A percentile compares a stretch with the other conserved stretches of the same genome.
These are phyloP conservation scores for Lachnellula willkommii DNA, from an alignment of 2,329 filamentous ascomycete species.

Conservation along the genomic window DNA sequence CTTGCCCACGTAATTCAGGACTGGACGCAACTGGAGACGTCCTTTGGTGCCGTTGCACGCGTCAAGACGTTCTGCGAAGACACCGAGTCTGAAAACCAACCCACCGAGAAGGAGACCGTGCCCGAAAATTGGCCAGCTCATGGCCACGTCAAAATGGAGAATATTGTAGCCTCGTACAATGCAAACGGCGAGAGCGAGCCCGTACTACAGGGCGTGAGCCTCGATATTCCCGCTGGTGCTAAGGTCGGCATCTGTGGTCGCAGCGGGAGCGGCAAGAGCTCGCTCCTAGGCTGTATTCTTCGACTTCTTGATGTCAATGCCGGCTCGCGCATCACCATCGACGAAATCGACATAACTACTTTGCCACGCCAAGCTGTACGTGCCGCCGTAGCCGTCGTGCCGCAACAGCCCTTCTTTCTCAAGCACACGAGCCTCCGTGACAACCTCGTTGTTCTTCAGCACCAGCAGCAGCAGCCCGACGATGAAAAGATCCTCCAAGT, in stretches of 20 bases:
- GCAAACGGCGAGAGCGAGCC: neutral
- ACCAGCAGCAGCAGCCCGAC: neutral
- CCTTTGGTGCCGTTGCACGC: slow-evolving; percentile 18
- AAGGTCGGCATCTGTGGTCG: slow-evolving; percentile 45
- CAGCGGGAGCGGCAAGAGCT: slow-evolving; percentile 38
- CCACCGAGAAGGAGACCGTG: slow-evolving; percentile 22
- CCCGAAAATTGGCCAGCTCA: neutral
- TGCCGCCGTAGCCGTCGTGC: slow-evolving; percentile 36
- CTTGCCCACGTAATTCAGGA: slow-evolving; percentile 15
- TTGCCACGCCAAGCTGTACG: slow-evolving; percentile 37
- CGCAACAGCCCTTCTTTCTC: slow-evolving; percentile 39
- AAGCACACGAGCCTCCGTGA: slow-evolving; percentile 28
- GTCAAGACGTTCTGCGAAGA: slow-evolving; percentile 12
- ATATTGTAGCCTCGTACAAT: neutral
- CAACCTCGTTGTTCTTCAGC: slow-evolving; percentile 34
- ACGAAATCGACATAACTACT: slow-evolving; percentile 37
- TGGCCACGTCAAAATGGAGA: neutral
- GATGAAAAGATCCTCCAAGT: slow-evolving; percentile 73
- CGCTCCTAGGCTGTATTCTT: neutral
- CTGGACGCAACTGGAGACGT: slow-evolving; percentile 25
- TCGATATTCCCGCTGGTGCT: slow-evolving; percentile 33
- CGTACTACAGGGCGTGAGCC: slow-evolving; percentile 2
- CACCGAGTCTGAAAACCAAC: slow-evolving; percentile 35
- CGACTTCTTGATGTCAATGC: slow-evolving; percentile 70
- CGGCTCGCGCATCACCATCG: slow-evolving; percentile 41